phyloP scores from a whole-genome alignment of 2,329 filamentous ascomycete genomes.

The Alternaria panax region DNA sequence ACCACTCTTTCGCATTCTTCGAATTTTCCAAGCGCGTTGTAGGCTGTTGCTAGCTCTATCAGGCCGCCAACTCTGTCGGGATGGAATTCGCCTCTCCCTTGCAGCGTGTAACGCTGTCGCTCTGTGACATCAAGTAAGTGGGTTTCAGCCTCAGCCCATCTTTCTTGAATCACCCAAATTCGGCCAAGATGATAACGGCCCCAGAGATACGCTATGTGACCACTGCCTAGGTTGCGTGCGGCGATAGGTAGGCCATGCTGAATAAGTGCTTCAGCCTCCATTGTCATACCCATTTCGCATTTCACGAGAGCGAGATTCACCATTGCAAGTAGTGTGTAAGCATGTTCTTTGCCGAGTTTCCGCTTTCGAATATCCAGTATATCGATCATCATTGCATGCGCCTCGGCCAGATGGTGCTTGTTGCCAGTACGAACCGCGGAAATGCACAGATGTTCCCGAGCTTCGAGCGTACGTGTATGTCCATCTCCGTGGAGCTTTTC shows the following conservation, averaged over 20 bases:
- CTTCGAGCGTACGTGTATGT: conserved; percentile 16
- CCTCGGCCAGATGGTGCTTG: conserved; percentile 1
- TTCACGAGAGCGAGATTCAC: conserved; percentile 22
- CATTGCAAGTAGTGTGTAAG: conserved; percentile 37
- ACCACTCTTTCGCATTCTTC: conserved; percentile 5
- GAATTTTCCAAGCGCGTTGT: conserved; percentile 4
- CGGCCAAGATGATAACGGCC: conserved; percentile 10
- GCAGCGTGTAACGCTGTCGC: conserved; percentile 11
- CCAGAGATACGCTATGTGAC: conserved; percentile 27
- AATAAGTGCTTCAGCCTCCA: conserved; percentile 30
- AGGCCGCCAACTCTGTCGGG: conserved; percentile 17
- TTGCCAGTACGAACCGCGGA: neutral
- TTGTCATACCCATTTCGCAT: conserved; percentile 22
- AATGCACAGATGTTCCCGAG: conserved; percentile 9
- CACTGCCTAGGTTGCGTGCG: conserved; percentile 24
- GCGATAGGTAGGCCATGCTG: conserved; percentile 20
- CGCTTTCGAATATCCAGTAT: conserved; percentile 22
- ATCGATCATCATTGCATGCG: conserved; percentile 10
- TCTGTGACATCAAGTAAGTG: conserved; percentile 14
- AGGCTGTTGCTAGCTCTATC: conserved; percentile 13
- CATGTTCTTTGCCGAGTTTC: conserved; percentile 35
- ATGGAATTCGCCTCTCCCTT: conserved; percentile 13
- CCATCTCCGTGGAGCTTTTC: conserved; percentile 5
- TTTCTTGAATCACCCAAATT: conserved; percentile 11
- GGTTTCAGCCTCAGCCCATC: conserved; percentile 15